Conservation (phyloP, 2,329 filamentous ascomycete genomes). For the Exophiala spinifera region DNA sequence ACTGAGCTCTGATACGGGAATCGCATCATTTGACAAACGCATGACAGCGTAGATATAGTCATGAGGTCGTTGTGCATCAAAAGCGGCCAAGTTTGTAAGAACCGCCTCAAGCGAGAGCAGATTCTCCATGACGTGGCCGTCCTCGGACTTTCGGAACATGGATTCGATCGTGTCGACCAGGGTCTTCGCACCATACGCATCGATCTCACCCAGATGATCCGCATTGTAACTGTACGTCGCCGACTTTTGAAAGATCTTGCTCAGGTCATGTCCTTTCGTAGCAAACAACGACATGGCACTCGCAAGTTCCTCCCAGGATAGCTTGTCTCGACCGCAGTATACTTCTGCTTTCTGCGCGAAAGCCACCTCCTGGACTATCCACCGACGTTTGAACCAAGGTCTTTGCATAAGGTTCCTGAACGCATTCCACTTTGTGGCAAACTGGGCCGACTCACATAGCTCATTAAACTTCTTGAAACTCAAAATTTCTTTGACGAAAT, state of each 20-base stretch:
- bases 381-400: constrained; percentile 5
- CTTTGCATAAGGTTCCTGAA: constrained; percentile 17
- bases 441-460: neutral
- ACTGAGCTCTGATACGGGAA: neutral
- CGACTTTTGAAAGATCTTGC: neutral
- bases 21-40: constrained; percentile 17
- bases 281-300: constrained; percentile 9
- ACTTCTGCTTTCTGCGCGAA: constrained; percentile 6
- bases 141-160: constrained; percentile 27
- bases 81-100: constrained; percentile 22
- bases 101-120: constrained; percentile 29
- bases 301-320: constrained; percentile 8
- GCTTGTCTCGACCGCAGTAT: constrained; percentile 5
- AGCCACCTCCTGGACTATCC: constrained; percentile 18
- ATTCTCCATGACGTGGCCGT: constrained; percentile 22
- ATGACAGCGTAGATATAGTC: constrained; percentile 24
- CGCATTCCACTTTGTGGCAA: constrained; percentile 12
- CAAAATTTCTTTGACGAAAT: constrained; percentile 18
- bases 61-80: constrained; percentile 19
- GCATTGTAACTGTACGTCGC: constrained; percentile 4
- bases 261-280: neutral
- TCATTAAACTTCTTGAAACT: constrained; percentile 17
- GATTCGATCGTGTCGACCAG: constrained; percentile 24
- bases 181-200: constrained; percentile 21
- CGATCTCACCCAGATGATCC: constrained; percentile 17